Percentiles rank a stretch among this genome's conserved stretches.
phyloP scores from a whole-genome alignment of 148 eudicot genomes.

The Rhododendron mucronatum region DNA sequence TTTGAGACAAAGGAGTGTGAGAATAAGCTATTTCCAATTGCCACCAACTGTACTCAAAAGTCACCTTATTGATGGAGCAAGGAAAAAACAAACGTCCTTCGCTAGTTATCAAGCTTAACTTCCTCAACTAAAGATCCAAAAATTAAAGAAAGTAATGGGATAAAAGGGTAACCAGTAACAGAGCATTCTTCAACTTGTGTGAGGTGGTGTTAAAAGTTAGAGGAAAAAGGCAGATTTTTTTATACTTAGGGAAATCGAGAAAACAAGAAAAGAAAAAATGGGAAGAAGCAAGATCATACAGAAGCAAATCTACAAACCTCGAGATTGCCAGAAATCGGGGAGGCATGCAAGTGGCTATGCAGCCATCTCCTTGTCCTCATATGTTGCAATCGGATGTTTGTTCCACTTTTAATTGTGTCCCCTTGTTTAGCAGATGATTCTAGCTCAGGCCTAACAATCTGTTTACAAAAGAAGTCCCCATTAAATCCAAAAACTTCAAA shows the following conservation, averaged over 20 bases:
- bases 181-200: neutral
- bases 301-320: constrained; percentile 49
- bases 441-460: constrained; percentile 67
- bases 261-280: neutral
- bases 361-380: constrained; percentile 88
- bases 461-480: constrained; percentile 1
- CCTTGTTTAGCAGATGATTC: constrained; percentile 78
- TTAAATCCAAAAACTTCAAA: neutral
- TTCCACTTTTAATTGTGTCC: constrained; percentile 62
- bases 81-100: neutral
- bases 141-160: neutral
- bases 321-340: constrained; percentile 87
- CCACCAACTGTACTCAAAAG: neutral
- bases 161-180: neutral
- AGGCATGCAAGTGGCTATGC: constrained; percentile 93
- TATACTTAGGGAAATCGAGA: neutral
- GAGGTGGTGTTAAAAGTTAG: neutral
- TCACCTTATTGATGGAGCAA: neutral
- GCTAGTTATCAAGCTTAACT: neutral
- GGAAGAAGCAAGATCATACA: neutral
- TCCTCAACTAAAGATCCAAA: neutral
- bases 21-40: neutral
- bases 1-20: neutral
- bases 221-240: neutral
- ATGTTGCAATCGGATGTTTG: constrained; percentile 72